Evolutionary conservation across 2,329 filamentous ascomycete genomes (phyloP).

Genomic region (Beauveria brongniartii): DNA sequence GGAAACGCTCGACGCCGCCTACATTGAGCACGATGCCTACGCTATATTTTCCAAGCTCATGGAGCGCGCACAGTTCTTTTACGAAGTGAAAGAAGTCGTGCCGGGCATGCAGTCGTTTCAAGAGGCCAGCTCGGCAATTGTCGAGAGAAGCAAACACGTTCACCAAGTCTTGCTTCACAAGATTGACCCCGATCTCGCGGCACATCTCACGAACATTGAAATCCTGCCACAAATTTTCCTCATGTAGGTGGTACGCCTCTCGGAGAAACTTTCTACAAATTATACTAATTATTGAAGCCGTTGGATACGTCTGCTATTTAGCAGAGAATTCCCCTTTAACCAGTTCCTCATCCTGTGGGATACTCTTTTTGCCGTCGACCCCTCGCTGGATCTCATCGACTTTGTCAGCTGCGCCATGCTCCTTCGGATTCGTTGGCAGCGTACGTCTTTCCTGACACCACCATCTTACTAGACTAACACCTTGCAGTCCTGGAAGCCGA

Average conservation of each 20-base stretch:
- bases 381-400: constrained; percentile 72
- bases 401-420: constrained; percentile 93
- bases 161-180: constrained; percentile 73
- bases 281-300: constrained; percentile 45
- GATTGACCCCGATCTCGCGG: constrained; percentile 74
- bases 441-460: constrained; percentile 40
- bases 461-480: constrained; percentile 17
- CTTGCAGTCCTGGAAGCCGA: constrained; percentile 69
- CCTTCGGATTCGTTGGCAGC: constrained; percentile 79
- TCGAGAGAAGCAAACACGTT: constrained; percentile 77
- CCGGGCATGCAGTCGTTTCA: constrained; percentile 18
- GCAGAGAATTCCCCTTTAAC: constrained; percentile 85
- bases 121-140: constrained; percentile 51
- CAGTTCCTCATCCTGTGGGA: constrained; percentile 85
- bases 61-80: constrained; percentile 79
- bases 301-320: constrained; percentile 90
- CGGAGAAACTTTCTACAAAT: background rate
- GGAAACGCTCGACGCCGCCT: constrained; percentile 61
- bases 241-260: constrained; percentile 51
- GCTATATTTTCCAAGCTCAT: constrained; percentile 79
- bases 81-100: constrained; percentile 56
- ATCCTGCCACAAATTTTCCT: constrained; percentile 95
- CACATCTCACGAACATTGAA: constrained; percentile 74
- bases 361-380: constrained; percentile 77
- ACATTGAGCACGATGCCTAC: constrained; percentile 86